phyloP scores from a whole-genome alignment of 805 yeast species.

The Phaffomyces opuntiae region DNA sequence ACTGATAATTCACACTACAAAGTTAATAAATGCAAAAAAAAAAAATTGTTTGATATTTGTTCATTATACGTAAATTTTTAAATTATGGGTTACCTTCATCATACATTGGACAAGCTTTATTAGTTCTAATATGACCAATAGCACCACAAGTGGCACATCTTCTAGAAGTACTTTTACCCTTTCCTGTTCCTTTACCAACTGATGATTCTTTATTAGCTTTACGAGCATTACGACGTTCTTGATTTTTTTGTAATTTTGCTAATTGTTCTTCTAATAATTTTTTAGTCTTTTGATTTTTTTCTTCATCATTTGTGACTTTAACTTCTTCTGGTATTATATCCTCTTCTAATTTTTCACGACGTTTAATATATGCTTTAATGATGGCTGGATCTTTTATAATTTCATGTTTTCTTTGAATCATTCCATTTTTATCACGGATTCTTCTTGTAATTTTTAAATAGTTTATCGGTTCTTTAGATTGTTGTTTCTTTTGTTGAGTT shows the following conservation, averaged over 20 bases:
- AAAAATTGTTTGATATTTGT: background rate
- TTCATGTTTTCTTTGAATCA: conserved; percentile 74
- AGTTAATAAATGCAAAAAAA: background rate
- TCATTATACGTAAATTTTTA: background rate
- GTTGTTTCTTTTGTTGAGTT: conserved; percentile 2
- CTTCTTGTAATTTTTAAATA: conserved; percentile 66
- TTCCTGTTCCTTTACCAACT: conserved; percentile 21
- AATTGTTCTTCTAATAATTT: conserved; percentile 75
- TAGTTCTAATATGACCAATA: conserved; percentile 89
- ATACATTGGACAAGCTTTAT: conserved; percentile 83
- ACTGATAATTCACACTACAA: too few relatives aligned
- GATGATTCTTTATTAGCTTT: conserved; percentile 39
- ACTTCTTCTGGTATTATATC: conserved; percentile 68
- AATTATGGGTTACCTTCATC: conserved; percentile 31
- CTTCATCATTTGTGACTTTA: conserved; percentile 75
- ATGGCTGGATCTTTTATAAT: conserved; percentile 79
- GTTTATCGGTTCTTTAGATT: conserved; percentile 19
- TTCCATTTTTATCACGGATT: conserved; percentile 77
- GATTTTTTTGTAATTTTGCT: conserved; percentile 74
- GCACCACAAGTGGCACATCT: conserved; percentile 95
- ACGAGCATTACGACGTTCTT: conserved; percentile 56
- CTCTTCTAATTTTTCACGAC: conserved; percentile 55
- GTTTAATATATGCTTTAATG: conserved; percentile 74
- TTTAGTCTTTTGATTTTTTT: conserved; percentile 68
- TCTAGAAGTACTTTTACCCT: conserved; percentile 45